Percentiles rank a stretch among this genome's conserved stretches.
Conservation (phyloP, 2,329 filamentous ascomycete genomes). For the Penicillium italicum region DNA sequence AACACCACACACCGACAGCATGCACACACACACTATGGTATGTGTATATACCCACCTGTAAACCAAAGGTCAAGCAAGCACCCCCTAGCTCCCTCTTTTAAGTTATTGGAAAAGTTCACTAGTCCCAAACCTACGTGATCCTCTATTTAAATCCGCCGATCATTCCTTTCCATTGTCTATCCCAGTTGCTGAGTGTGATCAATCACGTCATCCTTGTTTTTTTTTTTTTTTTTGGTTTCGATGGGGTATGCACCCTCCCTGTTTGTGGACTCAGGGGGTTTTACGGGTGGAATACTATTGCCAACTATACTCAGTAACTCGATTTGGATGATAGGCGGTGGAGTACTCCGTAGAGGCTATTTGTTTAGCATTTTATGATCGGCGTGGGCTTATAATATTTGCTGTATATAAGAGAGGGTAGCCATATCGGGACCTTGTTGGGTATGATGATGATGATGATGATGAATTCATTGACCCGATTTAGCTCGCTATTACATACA, state of each 20-base stretch:
- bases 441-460: too few relatives aligned
- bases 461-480: too few relatives aligned
- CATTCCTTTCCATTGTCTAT: neutral
- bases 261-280: neutral
- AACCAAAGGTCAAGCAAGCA: neutral
- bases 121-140: neutral
- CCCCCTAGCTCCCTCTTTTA: neutral
- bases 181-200: neutral
- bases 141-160: neutral
- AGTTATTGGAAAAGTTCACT: constrained; percentile 1
- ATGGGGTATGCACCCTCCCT: neutral
- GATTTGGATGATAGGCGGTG: neutral
- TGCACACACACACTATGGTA: too few relatives aligned
- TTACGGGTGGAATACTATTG: neutral
- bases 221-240: too few relatives aligned
- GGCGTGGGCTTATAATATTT: neutral
- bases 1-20: neutral
- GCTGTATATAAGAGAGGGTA: neutral
- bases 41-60: neutral
- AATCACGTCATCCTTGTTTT: neutral
- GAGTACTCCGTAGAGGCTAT: neutral
- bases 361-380: neutral
- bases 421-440: neutral
- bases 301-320: neutral
- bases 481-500: too few relatives aligned